Percentiles rank a stretch among this genome's conserved stretches.
phyloP scores from a whole-genome alignment of 2,329 filamentous ascomycete species.

The Alternaria sp. region DNA sequence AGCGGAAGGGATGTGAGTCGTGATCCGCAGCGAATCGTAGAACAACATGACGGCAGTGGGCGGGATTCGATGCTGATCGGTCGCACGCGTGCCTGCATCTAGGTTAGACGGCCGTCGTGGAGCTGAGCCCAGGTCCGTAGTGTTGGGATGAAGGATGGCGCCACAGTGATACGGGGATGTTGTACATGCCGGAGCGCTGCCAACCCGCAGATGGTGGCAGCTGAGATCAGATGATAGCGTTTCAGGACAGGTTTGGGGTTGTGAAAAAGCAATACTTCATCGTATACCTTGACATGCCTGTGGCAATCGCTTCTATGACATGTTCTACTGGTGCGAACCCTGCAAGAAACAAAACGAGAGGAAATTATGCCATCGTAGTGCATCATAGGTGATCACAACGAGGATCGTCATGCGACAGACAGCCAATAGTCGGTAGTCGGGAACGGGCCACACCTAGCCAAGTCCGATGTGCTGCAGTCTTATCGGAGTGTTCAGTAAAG shows the following conservation, averaged over 20 bases:
- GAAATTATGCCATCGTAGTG: not conserved
- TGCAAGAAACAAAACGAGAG: not conserved
- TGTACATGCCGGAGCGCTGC: conserved; percentile 4
- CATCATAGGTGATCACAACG: not conserved
- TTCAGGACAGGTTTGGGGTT: conserved; percentile 7
- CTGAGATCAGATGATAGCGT: not conserved
- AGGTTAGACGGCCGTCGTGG: conserved; percentile 13
- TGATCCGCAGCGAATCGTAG: conserved; percentile 16
- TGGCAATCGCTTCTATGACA: not conserved
- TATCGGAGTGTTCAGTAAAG: not conserved
- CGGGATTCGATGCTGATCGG: conserved; percentile 13
- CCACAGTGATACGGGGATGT: conserved; percentile 20
- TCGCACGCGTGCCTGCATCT: conserved; percentile 21
- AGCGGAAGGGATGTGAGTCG: conserved; percentile 12
- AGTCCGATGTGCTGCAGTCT: conserved; percentile 15
- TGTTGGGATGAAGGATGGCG: conserved; percentile 18
- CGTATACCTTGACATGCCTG: not conserved
- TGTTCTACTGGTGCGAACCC: not conserved
- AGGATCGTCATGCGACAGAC: not conserved
- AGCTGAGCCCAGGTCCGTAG: conserved; percentile 25
- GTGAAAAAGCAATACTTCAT: conserved; percentile 1
- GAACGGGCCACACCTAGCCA: conserved; percentile 13
- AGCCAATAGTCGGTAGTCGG: conserved; percentile 5
- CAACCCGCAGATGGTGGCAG: conserved; percentile 2
- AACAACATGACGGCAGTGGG: not conserved